Base-by-base conservation (phyloP, 176 grass and related monocot species). In the Musa acuminata region DNA sequence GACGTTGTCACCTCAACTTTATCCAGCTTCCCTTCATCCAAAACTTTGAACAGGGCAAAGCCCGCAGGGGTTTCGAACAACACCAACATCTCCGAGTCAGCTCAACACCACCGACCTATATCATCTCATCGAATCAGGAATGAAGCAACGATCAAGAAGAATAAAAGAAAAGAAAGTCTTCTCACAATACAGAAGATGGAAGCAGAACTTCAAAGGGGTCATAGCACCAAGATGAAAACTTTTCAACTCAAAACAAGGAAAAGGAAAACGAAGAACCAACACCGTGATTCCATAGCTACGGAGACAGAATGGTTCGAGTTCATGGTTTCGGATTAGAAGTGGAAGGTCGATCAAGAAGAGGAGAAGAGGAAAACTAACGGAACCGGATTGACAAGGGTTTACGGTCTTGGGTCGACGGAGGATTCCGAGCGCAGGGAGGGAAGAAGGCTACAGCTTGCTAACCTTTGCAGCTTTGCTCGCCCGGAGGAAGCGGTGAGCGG, bases 31-130 rank as follows among this genome's bases (percentile, higher is more conserved):
- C 87, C 89, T 85, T 96, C 86, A 35, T 96, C 81, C 43, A 96
- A 83, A 72, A 96, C 92, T 84, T 96, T 96, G 72, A 96, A 96
- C 17, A 96, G 87, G 54, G 92, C 89, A 69, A 96, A 96, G 43
- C 92, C 92, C 77, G 92, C 92, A 16, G 92, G 92, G 11, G 92
- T 96, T 71, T 96, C 92, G 71, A 96, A 96, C 53, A 96, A 71
- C 67, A 88, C 92, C 68, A 96, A 59, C 92, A 96, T 91, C 78
- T 83, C 70, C 35, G 13, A 67, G 49, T 68, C 24, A 74, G 13
- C 23, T 14, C 11, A 76, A 8, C 71, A 73, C 20, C 71, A 3
- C 16, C 67, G 9, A 50, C 27, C 67, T 69, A 8, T 49, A 69
- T 49, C 35, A 2, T 35, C 3, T n/a, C 23, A 69, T 35, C 27